A percentile compares a stretch with the other conserved stretches of the same genome.
These are phyloP conservation scores for Volvox africanus DNA, from an alignment of 139 green algal genomes.

Conservation along the genomic window DNA sequence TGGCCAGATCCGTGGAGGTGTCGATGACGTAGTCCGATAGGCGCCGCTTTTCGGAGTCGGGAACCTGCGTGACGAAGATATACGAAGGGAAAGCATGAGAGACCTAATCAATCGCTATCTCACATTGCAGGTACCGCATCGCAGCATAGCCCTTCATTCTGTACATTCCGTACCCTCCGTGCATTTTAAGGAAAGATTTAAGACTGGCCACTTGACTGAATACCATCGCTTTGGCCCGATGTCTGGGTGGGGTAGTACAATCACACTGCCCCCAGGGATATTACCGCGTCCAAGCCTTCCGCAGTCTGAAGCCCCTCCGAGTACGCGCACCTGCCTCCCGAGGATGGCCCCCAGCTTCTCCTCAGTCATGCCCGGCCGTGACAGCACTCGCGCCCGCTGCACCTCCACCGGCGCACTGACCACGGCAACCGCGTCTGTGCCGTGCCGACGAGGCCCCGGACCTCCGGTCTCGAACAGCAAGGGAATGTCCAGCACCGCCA, in stretches of 20 bases:
- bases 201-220: no score
- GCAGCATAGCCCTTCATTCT: no score
- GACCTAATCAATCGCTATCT: no score
- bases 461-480: constrained; percentile 86
- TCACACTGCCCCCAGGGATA: no score
- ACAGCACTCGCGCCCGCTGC: constrained; percentile 83
- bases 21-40: constrained; percentile 82
- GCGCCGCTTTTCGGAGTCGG: constrained; percentile 82
- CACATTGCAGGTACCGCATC: no score
- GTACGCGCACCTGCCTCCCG: constrained; percentile 68
- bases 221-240: no score
- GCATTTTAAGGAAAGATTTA: no score
- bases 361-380: constrained; percentile 79
- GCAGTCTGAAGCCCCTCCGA: no score
- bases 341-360: constrained; percentile 84
- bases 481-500: constrained; percentile 90
- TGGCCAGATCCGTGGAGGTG: constrained; percentile 66
- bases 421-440: constrained; percentile 80
- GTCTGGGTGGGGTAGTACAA: no score
- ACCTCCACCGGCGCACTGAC: constrained; percentile 68
- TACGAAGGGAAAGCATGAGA: no score
- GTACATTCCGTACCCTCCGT: no score
- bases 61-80: constrained; percentile 65
- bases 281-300: no score
- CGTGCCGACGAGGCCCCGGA: constrained; percentile 33